Conservation (phyloP, 1,139 yeast species). For the Yamadazyma jaroonii region DNA sequence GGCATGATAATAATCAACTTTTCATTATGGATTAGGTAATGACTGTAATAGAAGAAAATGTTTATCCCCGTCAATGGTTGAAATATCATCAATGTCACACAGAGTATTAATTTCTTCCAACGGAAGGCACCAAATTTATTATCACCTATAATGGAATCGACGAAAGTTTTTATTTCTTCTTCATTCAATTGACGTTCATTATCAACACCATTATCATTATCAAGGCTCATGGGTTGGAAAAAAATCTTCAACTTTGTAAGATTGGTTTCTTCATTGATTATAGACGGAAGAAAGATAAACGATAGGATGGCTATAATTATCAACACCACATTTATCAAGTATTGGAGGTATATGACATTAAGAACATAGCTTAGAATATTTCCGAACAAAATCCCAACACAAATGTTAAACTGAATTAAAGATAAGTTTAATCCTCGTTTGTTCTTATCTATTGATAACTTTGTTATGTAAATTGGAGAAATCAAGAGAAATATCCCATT, state of each 20-base stretch:
- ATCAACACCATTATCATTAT: too few relatives aligned
- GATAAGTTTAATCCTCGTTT: conserved; percentile 20
- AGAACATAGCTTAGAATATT: conserved; percentile 13
- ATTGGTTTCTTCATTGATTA: conserved; percentile 7
- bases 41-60: conserved; percentile 32
- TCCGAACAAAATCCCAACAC: conserved; percentile 22
- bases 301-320: conserved; percentile 4
- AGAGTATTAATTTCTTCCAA: conserved; percentile 11
- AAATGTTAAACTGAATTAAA: conserved; percentile 23
- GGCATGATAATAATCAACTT: conserved; percentile 9
- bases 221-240: conserved; percentile 1
- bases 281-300: conserved; percentile 7
- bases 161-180: background rate
- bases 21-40: conserved; percentile 16
- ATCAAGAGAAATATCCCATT: conserved; percentile 27
- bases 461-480: conserved; percentile 26
- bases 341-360: conserved; percentile 7
- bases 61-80: conserved; percentile 38
- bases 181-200: background rate
- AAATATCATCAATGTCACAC: conserved; percentile 24
- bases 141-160: background rate
- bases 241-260: conserved; percentile 4
- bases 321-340: conserved; percentile 6
- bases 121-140: background rate
- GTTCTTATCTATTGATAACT: conserved; percentile 15